Percentiles rank a stretch among this genome's conserved stretches.
These are phyloP conservation scores for Spathaspora boniae DNA, from an alignment of 805 yeast genomes.

Conservation along the genomic window DNA sequence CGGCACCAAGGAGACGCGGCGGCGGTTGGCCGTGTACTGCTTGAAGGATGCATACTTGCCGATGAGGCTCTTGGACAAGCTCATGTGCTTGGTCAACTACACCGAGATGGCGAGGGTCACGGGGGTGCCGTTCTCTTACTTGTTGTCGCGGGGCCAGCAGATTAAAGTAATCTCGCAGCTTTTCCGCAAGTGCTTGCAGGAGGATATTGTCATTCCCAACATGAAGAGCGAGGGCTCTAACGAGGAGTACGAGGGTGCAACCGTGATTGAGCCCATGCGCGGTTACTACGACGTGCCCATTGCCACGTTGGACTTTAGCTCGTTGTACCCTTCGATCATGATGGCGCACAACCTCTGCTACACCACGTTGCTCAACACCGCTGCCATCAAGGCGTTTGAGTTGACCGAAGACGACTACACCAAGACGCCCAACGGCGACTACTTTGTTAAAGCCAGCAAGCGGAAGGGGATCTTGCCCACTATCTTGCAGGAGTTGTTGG, in stretches of 20 bases:
- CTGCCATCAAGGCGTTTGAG: constrained; percentile 60
- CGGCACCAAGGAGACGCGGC: constrained; percentile 86
- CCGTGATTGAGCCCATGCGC: constrained; percentile 93
- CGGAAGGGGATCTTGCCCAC: constrained; percentile 90
- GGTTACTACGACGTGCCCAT: constrained; percentile 97
- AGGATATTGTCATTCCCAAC: constrained; percentile 87
- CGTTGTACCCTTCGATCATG: constrained; percentile 96
- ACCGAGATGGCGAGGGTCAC: constrained; percentile 99
- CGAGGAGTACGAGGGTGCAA: constrained; percentile 98
- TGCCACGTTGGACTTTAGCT: constrained; percentile 96
- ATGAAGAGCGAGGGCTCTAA: constrained; percentile 73
- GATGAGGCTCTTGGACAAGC: constrained; percentile 77
- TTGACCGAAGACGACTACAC: constrained; percentile 76
- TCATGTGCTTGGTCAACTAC: constrained; percentile 95
- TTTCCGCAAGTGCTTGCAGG: constrained; percentile 85
- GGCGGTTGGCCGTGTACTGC: constrained; percentile 95
- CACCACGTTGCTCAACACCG: constrained; percentile 75
- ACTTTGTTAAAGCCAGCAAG: constrained; percentile 65
- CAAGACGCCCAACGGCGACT: constrained; percentile 87
- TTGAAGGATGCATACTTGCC: constrained; percentile 95
- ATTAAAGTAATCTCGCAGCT: constrained; percentile 95
- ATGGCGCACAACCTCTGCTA: constrained; percentile 98
- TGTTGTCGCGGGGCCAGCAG: constrained; percentile 92
- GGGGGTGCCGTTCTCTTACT: constrained; percentile 93
- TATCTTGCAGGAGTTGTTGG: constrained; percentile 79